Evolutionary conservation across 169 alveolate genomes (phyloP), one percentile per base, ranked within the genome.

Genomic region (Eimeria acervulina): DNA sequence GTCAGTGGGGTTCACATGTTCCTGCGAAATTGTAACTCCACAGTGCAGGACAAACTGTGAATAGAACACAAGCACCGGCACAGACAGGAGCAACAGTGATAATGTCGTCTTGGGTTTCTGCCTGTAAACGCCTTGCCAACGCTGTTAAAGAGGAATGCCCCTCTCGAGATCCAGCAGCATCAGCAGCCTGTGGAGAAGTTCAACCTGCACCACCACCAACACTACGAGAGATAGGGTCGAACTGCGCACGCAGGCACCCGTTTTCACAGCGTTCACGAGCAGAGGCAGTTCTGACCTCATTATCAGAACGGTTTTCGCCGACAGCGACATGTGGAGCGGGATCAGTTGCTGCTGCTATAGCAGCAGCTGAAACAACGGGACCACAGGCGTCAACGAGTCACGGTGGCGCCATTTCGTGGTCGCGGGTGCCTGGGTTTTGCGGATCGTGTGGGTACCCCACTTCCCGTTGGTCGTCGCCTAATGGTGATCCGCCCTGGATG

Each of bases 401-500:
- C n/a, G 40, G 19, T 1, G 93, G 93, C 42, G 33, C 80, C 2
- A 33, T 59, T 38, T 55, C 83, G 33, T 87, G 78, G 93, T 87
- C 93, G 17, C 31, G 83, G 13, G 52, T 87, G n/a, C 93, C 93
- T 36, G 93, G 93, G 1, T 36, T 61, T 12, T 87, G 93, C 21
- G 93, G 80, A 15, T 31, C 40, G 6, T 87, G 81, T 38, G 63
- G 83, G 47, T 61, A 81, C 17, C 59, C 66, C 59, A 61, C 93
- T n/a, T 87, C 93, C 63, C 42, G 55, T 36, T 87, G 78, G 93
- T 36, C 93, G 31, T 84, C 28, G 2, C 40, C 21, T 3, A 59
- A 17, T 61, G 93, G 83, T 26, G 93, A 33, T 23, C 93, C 83
- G 26, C 93, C 93, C n/a, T 87, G 93, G 93, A 81, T 87, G 33